Percentiles rank a stretch among this genome's conserved stretches.
These are phyloP conservation scores for Nitzschia sp. DNA, from an alignment of 108 stramenopile genomes.

Conservation along the genomic window DNA sequence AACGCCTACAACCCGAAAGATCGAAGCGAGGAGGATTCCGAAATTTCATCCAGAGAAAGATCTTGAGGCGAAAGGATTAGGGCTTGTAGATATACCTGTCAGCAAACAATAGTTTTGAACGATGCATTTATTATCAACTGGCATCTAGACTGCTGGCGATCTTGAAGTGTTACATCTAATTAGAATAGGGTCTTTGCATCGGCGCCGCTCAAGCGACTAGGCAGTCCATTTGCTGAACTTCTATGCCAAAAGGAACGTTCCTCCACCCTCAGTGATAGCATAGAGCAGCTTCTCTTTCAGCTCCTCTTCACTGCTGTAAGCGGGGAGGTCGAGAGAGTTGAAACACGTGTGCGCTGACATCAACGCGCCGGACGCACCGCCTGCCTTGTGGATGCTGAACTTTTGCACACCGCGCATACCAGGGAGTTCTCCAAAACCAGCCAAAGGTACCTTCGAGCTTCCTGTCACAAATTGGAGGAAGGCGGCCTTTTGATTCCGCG, in stretches of 20 bases:
- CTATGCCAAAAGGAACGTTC: slow-evolving; percentile 82
- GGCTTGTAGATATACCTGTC: background rate
- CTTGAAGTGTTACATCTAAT: too few relatives aligned
- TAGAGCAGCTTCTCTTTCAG: slow-evolving; percentile 90
- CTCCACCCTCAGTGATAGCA: slow-evolving; percentile 90
- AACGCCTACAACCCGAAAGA: background rate
- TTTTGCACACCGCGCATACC: slow-evolving; percentile 96
- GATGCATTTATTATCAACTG: too few relatives aligned
- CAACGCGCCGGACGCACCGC: slow-evolving; percentile 68
- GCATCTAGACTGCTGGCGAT: too few relatives aligned
- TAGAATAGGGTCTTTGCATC: too few relatives aligned
- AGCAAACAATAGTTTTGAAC: too few relatives aligned
- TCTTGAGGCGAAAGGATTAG: background rate
- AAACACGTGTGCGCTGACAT: slow-evolving; percentile 97
- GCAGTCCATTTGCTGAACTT: too few relatives aligned
- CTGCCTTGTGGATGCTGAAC: slow-evolving; percentile 92
- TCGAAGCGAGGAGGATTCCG: background rate
- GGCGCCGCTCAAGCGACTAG: too few relatives aligned
- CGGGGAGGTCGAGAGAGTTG: slow-evolving; percentile 93
- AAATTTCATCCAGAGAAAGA: background rate
- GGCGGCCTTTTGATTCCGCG: slow-evolving; percentile 88
- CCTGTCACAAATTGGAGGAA: slow-evolving; percentile 97
- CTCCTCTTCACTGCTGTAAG: slow-evolving; percentile 86
- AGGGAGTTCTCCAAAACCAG: slow-evolving; percentile 94
- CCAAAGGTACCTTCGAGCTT: slow-evolving; percentile 92